Evolutionary conservation across 495 filamentous ascomycete species (phyloP).

Genomic region (Ramalina intermedia): DNA sequence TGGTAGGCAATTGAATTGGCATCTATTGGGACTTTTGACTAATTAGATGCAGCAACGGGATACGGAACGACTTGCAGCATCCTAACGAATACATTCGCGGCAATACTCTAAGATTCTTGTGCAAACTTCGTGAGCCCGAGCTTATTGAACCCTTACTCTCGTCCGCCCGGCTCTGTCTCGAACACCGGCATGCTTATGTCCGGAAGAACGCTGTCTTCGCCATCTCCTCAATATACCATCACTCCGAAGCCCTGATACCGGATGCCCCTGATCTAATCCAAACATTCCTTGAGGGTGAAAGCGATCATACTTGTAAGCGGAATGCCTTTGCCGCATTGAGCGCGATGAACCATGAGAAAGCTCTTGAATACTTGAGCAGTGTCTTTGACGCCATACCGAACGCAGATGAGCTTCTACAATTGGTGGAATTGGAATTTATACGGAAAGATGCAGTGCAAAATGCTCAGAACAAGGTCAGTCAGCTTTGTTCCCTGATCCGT

Average conservation of each 20-base stretch:
- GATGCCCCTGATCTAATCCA: slow-evolving; percentile 89
- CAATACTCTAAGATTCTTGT: slow-evolving; percentile 90
- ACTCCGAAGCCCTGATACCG: slow-evolving; percentile 83
- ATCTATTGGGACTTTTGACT: background rate
- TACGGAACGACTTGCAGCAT: slow-evolving; percentile 92
- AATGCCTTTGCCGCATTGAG: slow-evolving; percentile 91
- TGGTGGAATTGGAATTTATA: slow-evolving; percentile 93
- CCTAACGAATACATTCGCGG: slow-evolving; percentile 97
- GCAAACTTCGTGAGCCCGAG: slow-evolving; percentile 90
- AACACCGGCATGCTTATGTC: slow-evolving; percentile 93
- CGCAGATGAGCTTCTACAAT: slow-evolving; percentile 82
- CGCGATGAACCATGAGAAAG: slow-evolving; percentile 85
- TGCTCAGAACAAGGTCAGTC: slow-evolving; percentile 70
- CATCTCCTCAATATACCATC: slow-evolving; percentile 80
- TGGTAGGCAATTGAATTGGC: slow-evolving; percentile 47
- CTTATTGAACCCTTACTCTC: slow-evolving; percentile 91
- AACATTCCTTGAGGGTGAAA: slow-evolving; percentile 81
- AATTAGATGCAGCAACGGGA: slow-evolving; percentile 61
- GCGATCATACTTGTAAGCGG: slow-evolving; percentile 89
- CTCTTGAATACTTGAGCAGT: slow-evolving; percentile 75
- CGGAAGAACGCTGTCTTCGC: slow-evolving; percentile 97
- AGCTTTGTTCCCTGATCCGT: background rate
- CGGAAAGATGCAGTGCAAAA: slow-evolving; percentile 95
- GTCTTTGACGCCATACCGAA: slow-evolving; percentile 91
- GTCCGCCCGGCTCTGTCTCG: slow-evolving; percentile 77